A percentile compares a stretch with the other conserved stretches of the same genome.
Evolutionary conservation across 306 rosid genomes (phyloP).

Genomic region (Cicer cuneatum): DNA sequence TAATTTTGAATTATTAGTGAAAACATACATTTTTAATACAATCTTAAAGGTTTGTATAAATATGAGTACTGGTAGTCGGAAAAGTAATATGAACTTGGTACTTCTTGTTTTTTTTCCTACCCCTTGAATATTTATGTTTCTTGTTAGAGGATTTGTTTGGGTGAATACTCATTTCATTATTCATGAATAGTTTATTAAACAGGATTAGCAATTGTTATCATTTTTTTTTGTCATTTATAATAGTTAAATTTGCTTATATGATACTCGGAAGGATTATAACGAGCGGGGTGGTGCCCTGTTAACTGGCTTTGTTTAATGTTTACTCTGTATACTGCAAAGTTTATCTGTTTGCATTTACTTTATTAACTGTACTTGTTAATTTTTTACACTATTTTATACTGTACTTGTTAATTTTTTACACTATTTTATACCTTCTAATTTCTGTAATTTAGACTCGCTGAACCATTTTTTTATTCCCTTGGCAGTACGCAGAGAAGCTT

Average conservation of each 20-base stretch:
- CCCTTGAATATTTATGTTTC: neutral
- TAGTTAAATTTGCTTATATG: neutral
- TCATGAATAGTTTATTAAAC: neutral
- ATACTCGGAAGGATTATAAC: neutral
- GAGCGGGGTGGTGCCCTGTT: conserved; percentile 10
- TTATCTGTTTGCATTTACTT: conserved; percentile 7
- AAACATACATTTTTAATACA: neutral
- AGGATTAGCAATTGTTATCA: neutral
- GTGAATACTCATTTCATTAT: conserved; percentile 10
- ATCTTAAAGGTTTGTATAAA: neutral
- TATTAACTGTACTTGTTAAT: neutral
- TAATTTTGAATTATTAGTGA: neutral
- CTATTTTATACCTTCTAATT: neutral
- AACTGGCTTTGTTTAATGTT: too few relatives aligned
- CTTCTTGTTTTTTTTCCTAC: neutral
- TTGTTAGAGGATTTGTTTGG: conserved; percentile 12
- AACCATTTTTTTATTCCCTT: conserved; percentile 40
- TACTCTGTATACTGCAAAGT: neutral
- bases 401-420: neutral
- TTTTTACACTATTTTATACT: neutral
- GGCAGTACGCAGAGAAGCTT: conserved; percentile 93
- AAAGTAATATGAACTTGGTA: neutral
- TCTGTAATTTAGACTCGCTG: conserved; percentile 13
- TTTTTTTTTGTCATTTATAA: neutral
- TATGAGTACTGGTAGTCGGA: neutral